Evolutionary conservation across 306 rosid genomes (phyloP).

Genomic region (Rubus parviflorus): DNA sequence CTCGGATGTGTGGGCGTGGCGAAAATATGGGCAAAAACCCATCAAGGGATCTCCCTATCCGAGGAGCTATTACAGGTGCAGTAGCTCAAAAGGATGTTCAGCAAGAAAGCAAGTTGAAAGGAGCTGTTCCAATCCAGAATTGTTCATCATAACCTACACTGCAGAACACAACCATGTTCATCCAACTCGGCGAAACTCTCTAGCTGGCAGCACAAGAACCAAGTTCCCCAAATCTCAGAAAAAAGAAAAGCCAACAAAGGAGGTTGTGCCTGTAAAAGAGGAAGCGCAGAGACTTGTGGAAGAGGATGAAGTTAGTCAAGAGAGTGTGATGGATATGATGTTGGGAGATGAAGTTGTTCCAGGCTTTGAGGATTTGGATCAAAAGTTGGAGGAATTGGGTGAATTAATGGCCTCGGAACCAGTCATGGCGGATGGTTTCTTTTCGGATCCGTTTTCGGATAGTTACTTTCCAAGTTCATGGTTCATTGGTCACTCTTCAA

Average conservation of each 20-base stretch:
- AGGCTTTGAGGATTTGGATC: constrained; percentile 35
- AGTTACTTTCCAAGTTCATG: constrained; percentile 19
- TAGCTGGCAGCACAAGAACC: constrained; percentile 47
- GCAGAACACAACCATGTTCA: constrained; percentile 78
- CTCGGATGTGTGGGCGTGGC: constrained; percentile 88
- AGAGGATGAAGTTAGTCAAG: constrained; percentile 15
- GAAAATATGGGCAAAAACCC: constrained; percentile 96
- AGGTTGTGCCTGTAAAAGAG: constrained; percentile 13
- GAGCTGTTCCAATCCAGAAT: constrained; percentile 53
- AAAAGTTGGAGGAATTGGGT: constrained; percentile 14
- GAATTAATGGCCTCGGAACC: constrained; percentile 23
- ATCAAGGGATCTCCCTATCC: constrained; percentile 95
- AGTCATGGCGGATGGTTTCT: constrained; percentile 28
- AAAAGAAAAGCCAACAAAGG: constrained; percentile 1
- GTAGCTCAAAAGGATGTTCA: constrained; percentile 79
- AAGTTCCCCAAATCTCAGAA: constrained; percentile 26
- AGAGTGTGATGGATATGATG: neutral
- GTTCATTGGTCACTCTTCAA: constrained; percentile 25
- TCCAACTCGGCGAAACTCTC: constrained; percentile 60
- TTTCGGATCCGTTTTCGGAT: constrained; percentile 23
- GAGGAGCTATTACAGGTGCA: constrained; percentile 85
- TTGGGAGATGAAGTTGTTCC: constrained; percentile 37
- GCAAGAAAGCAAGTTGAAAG: constrained; percentile 91
- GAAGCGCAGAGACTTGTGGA: constrained; percentile 21
- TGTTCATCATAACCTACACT: constrained; percentile 67